Evolutionary conservation across 164 flowering plant genomes (phyloP).

Genomic region (Vitis vinifera): DNA sequence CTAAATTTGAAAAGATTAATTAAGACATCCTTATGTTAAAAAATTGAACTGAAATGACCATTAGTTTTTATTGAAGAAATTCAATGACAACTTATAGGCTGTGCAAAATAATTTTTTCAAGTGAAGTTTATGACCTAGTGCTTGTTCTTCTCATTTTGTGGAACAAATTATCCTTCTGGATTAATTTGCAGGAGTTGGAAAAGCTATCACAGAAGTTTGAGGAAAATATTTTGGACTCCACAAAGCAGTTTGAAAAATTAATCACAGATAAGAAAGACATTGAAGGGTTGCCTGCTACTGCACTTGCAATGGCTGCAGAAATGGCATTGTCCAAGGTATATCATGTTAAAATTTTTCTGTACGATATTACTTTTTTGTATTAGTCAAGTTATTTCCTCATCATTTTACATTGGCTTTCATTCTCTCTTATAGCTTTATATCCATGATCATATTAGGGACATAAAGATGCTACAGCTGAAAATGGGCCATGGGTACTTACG

Average conservation of each 20-base stretch:
- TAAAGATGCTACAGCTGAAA: slow-evolving; percentile 89
- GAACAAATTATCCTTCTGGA: neutral
- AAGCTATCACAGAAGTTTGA: slow-evolving; percentile 76
- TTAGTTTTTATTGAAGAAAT: no score
- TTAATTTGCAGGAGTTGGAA: slow-evolving; percentile 70
- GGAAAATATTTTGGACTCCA: slow-evolving; percentile 92
- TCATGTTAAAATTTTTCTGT: neutral
- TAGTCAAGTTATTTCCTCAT: slow-evolving; percentile 2
- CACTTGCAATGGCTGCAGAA: slow-evolving; percentile 88
- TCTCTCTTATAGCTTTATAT: slow-evolving; percentile 1
- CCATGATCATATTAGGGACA: slow-evolving; percentile 57
- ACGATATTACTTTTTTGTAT: neutral
- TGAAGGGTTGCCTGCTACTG: slow-evolving; percentile 91
- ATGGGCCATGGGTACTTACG: slow-evolving; percentile 95
- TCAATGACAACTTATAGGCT: no score
- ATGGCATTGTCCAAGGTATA: slow-evolving; percentile 87
- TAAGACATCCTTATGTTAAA: no score
- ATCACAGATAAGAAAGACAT: slow-evolving; percentile 81
- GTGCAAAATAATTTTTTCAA: no score
- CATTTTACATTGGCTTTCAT: neutral
- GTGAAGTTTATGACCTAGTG: no score
- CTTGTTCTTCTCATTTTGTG: neutral
- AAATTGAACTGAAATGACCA: no score
- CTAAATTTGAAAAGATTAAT: no score
- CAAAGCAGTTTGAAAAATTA: slow-evolving; percentile 89